These are phyloP conservation scores for Dothistroma septosporum DNA, from an alignment of 2,329 filamentous ascomycete genomes.

Conservation along the genomic window DNA sequence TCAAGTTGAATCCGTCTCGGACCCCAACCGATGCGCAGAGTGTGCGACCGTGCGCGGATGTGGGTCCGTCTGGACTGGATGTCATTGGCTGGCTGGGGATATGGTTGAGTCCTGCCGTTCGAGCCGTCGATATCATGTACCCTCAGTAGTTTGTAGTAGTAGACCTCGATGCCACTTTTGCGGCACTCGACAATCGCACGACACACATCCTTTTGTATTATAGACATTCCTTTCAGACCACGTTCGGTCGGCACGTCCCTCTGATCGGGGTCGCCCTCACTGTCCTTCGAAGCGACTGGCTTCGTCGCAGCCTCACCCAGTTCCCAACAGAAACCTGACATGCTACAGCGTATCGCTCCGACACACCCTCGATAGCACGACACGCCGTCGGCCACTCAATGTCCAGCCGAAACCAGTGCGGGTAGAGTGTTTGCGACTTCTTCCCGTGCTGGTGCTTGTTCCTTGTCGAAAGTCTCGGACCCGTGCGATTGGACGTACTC, in stretches of 20 bases:
- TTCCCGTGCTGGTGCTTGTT: neutral
- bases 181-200: neutral
- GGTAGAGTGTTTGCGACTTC: slow-evolving; percentile 18
- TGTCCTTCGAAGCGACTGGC: neutral
- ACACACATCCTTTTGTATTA: slow-evolving; percentile 1
- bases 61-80: neutral
- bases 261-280: neutral
- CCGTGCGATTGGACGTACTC: neutral
- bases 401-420: slow-evolving; percentile 32
- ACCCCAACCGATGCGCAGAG: slow-evolving; percentile 1
- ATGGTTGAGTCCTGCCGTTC: neutral
- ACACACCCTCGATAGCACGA: slow-evolving; percentile 4
- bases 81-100: neutral
- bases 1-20: neutral
- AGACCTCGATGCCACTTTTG: neutral
- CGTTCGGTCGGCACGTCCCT: neutral
- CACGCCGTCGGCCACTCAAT: slow-evolving; percentile 21
- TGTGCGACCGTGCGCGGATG: neutral
- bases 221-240: slow-evolving; percentile 3
- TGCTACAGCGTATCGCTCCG: slow-evolving; percentile 20
- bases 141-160: neutral
- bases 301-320: neutral
- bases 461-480: slow-evolving; percentile 2
- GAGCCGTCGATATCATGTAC: neutral
- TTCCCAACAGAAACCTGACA: slow-evolving; percentile 16